Conservation (phyloP, 768 basidiomycete genomes). For the Tricholoma matsutake region DNA sequence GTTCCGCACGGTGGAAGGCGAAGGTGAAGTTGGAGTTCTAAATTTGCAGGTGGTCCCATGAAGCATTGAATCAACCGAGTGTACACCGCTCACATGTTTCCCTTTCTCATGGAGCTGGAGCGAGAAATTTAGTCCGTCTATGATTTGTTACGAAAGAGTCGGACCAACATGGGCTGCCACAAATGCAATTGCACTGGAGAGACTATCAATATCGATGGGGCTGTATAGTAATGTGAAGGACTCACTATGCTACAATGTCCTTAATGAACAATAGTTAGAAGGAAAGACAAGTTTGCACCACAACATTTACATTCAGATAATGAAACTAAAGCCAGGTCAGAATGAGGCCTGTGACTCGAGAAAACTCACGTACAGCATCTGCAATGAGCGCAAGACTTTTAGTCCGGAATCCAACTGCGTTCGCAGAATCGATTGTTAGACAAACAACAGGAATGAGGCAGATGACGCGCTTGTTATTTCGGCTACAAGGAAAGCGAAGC, state of each 20-base stretch:
- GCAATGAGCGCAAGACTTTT: constrained; percentile 55
- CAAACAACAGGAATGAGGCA: background rate
- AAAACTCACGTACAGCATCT: constrained; percentile 43
- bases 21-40: constrained; percentile 51
- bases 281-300: background rate
- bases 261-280: constrained; percentile 13
- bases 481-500: constrained; percentile 45
- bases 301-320: constrained; percentile 45
- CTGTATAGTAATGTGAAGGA: constrained; percentile 1
- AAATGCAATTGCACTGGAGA: constrained; percentile 40
- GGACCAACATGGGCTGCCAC: constrained; percentile 41
- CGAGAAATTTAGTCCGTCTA: background rate
- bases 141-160: background rate
- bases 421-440: background rate
- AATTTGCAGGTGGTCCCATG: background rate
- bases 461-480: constrained; percentile 42
- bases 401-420: constrained; percentile 50
- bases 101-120: constrained; percentile 42
- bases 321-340: constrained; percentile 39
- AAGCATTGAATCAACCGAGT: background rate
- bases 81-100: constrained; percentile 33
- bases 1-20: constrained; percentile 54
- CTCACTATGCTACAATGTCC: constrained; percentile 49
- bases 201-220: background rate
- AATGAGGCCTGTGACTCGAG: background rate